Evolutionary conservation across 768 basidiomycete genomes (phyloP), one percentile per base, ranked within the genome.

Genomic region (Russula ochroleuca): DNA sequence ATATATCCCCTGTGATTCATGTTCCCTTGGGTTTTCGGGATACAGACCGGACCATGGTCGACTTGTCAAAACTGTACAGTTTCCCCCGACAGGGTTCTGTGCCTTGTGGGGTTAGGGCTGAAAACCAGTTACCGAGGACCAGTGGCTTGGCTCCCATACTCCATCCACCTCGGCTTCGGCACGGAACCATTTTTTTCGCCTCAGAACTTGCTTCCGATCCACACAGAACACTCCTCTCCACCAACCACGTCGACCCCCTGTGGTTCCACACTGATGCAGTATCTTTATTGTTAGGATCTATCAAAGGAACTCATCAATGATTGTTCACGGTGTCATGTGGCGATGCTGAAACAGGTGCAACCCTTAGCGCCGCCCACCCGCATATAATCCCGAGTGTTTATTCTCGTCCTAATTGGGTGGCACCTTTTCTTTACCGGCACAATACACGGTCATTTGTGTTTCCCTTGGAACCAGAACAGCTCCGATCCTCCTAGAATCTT

Each of bases 51-150:
- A 47, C 53, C 45, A 23, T 8, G 33, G 33, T 21, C 37, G n/a
- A 35, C 21, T 17, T 31, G 8, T 31, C 43, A 54, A 48, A 64
- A 64, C 63, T 64, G 58, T 64, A 64, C 52, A 64, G 63, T 64
- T 64, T 48, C 10, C 28, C 47, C 8, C 5, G 13, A 59, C 25
- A 65, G 60, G 41, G 58, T 65, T 65, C 25, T 50, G 59, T 65
- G 54, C 54, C 64, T 64, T 38, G 14, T 61, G 50, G 54, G 64
- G 64, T 57, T 56, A 65, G 64, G 64, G 59, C 37, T 51, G 21
- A 53, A 52, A 38, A 19, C 35, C 43, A 33, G 45, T 52, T 53
- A 28, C 45, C 54, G 49, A 50, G 54, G 40, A 21, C 62, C 62
- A 21, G 50, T 58, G 5, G 9, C 15, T 48, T 49, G 63, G 63